phyloP scores from a whole-genome alignment of 441 rosid species.

The Gossypium lobatum region DNA sequence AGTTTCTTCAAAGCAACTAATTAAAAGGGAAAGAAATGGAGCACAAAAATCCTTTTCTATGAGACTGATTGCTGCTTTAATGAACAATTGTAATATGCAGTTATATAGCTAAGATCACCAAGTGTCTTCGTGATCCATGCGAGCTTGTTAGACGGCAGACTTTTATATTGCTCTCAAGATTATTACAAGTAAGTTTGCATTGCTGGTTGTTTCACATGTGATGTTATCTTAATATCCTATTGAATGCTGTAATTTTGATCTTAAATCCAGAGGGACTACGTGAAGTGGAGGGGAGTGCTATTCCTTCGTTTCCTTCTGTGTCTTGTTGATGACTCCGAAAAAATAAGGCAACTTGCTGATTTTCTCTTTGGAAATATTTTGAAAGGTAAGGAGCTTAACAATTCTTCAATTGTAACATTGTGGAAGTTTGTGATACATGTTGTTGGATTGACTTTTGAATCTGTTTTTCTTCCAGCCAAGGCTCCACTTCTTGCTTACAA shows the following conservation, averaged over 20 bases:
- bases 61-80: constrained; percentile 16
- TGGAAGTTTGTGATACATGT: background rate
- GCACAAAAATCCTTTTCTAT: constrained; percentile 9
- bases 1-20: constrained; percentile 5
- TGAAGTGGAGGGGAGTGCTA: constrained; percentile 93
- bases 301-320: constrained; percentile 83
- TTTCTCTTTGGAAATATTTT: constrained; percentile 82
- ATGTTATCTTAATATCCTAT: background rate
- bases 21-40: background rate
- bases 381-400: constrained; percentile 48
- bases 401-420: background rate
- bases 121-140: constrained; percentile 82
- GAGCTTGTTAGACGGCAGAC: constrained; percentile 93
- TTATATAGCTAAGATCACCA: constrained; percentile 78
- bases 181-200: constrained; percentile 59
- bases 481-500: constrained; percentile 96
- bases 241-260: constrained; percentile 13
- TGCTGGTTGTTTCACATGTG: background rate
- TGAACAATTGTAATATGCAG: constrained; percentile 34
- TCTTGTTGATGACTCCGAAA: constrained; percentile 87
- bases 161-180: constrained; percentile 80
- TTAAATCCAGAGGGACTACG: constrained; percentile 76
- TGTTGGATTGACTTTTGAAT: constrained; percentile 17
- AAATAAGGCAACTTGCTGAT: constrained; percentile 82
- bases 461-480: constrained; percentile 51